Evolutionary conservation across 495 filamentous ascomycete species (phyloP), one percentile per base, ranked within the genome.

Genomic region (Trichocladium antarcticum): DNA sequence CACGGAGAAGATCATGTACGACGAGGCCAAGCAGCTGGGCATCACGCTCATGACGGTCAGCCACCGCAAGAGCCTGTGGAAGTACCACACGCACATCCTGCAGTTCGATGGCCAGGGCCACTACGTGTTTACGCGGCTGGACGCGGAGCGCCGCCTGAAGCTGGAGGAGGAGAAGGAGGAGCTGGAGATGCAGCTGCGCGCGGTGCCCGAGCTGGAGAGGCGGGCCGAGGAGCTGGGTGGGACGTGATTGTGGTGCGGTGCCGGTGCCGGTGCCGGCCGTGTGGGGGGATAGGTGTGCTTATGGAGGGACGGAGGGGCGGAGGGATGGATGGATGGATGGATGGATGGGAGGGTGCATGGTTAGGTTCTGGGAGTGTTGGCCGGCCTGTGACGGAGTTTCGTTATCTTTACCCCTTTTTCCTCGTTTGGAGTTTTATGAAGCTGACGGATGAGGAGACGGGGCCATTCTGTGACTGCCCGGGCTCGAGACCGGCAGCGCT

Each of bases 91-190:
- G 53, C 83, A 80, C 62, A 95, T 97, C 47, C 65, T 98, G 60
- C 92, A 97, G 64, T 98, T 98, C 62, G 92, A 98, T 63, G 93
- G 92, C 1, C 84, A 94, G 61, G 92, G 93, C 0, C 70, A 84
- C 15, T 95, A 86, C 61, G 78, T 96, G 14, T 98, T 96, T 64
- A 92, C 89, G 1, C 79, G 80, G 40, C 67, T 98, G 27, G 92
- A 98, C 68, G 89, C 90, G 51, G 90, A 96, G 58, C 81, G 74
- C 65, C 74, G 92, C 51, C 57, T 95, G 66, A 72, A 77, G 64
- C 68, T 98, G 29, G 92, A 98, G 74, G 92, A 97, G 70, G 90
- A 98, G 74, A 93, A 86, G 64, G 90, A 98, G 65, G 90, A 96
- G 54, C 70, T 98, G 40, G 92, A 96, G 24, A 63, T 93, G 31